Evolutionary conservation across 2,329 filamentous ascomycete genomes (phyloP).

Genomic region (Aspergillus aculeatinus): DNA sequence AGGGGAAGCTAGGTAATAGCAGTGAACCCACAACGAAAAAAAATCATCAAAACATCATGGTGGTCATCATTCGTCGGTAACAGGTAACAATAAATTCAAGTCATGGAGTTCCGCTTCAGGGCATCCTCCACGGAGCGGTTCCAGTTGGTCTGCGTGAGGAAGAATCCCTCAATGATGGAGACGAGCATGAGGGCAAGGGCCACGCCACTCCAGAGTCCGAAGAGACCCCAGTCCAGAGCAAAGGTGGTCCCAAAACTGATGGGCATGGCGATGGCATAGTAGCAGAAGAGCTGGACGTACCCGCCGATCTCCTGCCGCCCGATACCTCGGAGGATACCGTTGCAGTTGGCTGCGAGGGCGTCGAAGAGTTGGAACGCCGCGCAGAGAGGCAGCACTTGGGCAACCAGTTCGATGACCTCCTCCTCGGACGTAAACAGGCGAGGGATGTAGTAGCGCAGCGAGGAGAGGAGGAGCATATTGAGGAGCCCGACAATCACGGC

Average conservation of each 20-base stretch:
- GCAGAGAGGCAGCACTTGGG: conserved; percentile 72
- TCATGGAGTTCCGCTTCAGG: conserved; percentile 52
- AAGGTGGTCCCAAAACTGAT: conserved; percentile 78
- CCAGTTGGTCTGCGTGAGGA: conserved; percentile 58
- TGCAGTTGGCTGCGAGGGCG: conserved; percentile 72
- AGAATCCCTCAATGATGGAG: conserved; percentile 55
- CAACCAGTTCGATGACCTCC: conserved; percentile 67
- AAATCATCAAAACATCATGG: background rate
- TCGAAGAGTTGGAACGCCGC: conserved; percentile 91
- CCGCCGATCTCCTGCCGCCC: conserved; percentile 88
- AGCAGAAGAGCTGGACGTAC: conserved; percentile 80
- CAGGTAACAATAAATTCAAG: background rate
- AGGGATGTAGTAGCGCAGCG: conserved; percentile 71
- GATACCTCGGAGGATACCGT: conserved; percentile 81
- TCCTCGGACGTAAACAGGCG: conserved; percentile 73
- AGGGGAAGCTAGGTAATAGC: background rate
- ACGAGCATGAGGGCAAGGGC: conserved; percentile 67
- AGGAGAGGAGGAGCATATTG: conserved; percentile 70
- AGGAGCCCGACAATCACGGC: conserved; percentile 72
- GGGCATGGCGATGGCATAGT: conserved; percentile 83
- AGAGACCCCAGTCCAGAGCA: conserved; percentile 70
- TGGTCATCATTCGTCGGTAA: background rate
- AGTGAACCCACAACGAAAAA: background rate
- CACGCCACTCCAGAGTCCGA: conserved; percentile 78
- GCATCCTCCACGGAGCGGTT: conserved; percentile 61